These are phyloP conservation scores for Colletotrichum musae DNA, from an alignment of 2,329 filamentous ascomycete species.

Conservation along the genomic window DNA sequence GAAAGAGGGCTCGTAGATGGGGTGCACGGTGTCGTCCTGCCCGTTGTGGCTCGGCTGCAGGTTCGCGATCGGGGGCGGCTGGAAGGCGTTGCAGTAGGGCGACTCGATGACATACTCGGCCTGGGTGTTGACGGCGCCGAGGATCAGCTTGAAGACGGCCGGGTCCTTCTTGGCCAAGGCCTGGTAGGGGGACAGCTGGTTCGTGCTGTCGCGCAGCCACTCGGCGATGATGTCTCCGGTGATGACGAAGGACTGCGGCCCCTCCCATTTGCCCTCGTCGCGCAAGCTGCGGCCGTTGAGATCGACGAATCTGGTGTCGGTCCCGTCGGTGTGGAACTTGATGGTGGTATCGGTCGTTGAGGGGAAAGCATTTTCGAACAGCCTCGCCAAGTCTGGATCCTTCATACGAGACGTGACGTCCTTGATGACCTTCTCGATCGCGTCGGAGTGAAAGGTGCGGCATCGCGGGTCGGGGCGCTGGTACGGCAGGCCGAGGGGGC, in stretches of 20 bases:
- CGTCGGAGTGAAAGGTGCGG: constrained; percentile 88
- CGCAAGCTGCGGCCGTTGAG: constrained; percentile 47
- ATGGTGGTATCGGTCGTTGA: constrained; percentile 93
- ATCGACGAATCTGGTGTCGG: constrained; percentile 50
- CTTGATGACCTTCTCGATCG: constrained; percentile 89
- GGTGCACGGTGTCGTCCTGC: constrained; percentile 88
- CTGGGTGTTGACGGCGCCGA: constrained; percentile 97
- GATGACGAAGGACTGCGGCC: constrained; percentile 92
- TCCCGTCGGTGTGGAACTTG: constrained; percentile 83
- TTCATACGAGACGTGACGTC: constrained; percentile 85
- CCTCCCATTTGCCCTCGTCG: constrained; percentile 80
- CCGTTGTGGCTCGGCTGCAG: constrained; percentile 81
- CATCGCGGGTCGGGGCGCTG: constrained; percentile 87
- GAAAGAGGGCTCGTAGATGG: constrained; percentile 83
- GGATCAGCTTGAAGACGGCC: constrained; percentile 82
- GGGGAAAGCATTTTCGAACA: constrained; percentile 97
- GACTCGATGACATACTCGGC: constrained; percentile 94
- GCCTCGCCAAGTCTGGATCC: constrained; percentile 87
- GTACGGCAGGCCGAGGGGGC: constrained; percentile 84
- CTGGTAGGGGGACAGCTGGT: constrained; percentile 94
- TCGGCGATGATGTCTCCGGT: constrained; percentile 94
- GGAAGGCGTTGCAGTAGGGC: constrained; percentile 98
- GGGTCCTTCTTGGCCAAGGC: constrained; percentile 85
- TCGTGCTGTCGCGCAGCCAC: constrained; percentile 93
- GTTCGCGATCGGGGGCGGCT: constrained; percentile 88